Evolutionary conservation across 2,329 filamentous ascomycete genomes (phyloP), one percentile per base, ranked within the genome.

Genomic region (Didymella exigua): DNA sequence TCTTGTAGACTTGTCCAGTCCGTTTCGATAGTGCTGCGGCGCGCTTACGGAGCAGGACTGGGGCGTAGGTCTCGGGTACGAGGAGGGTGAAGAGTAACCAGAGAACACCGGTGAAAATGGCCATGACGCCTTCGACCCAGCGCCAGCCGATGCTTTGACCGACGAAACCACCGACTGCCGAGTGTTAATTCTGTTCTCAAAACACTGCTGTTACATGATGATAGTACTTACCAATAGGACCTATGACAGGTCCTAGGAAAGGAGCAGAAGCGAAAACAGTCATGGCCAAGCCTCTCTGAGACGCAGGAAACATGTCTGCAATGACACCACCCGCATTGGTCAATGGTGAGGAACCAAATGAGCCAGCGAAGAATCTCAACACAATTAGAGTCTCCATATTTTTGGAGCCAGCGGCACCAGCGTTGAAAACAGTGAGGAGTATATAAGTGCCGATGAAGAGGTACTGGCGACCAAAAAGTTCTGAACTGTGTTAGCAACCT

Each of bases 31-130:
- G 78, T 11, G 84, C 82, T 46, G 76, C 67, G 2, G 86, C 86
- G 5, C 86, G 84, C 24, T 81, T 82, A 46, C 84, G 79, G 4
- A 89, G 81, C 59, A 89, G 84, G 55, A 82, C 87, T 3, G 80
- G 76, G 0, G 80, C 73, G 54, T 79, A 84, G 0, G 87, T 89
- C 75, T 90, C 87, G 0, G 87, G 87, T 33, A 81, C 52, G 13
- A 54, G 19, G 4, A 61, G 34, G 1, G 41, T 30, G 16, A 40
- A 43, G 11, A 46, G 26, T 61, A 77, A 70, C 63, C 74, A 76
- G 10, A 76, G 57, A 5, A 70, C 66, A 2, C 72, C 73, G 43
- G 75, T 75, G 44, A 76, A 71, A 57, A 79, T 84, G 49, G 85
- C 83, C 77, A 87, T 82, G 74, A 88, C 87, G 29, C 57, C 58